Conservation (phyloP, 441 rosid genomes). For the Arabidopsis lyrata region DNA sequence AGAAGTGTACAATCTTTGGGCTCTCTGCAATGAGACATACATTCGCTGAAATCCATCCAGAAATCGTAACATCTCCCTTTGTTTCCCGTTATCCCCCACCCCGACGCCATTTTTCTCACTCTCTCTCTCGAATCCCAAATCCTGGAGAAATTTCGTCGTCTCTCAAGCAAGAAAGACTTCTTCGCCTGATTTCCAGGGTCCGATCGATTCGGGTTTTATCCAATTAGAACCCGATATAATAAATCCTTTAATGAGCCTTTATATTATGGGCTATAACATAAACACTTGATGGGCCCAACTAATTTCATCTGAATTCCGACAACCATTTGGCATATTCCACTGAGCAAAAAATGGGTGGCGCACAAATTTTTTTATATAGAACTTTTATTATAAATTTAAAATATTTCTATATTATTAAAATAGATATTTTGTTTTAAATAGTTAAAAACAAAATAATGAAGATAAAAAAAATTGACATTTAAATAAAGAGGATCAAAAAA, state of each 20-base stretch:
- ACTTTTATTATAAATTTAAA: too few relatives aligned
- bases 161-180: not conserved
- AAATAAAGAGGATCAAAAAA: too few relatives aligned
- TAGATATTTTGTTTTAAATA: too few relatives aligned
- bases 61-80: constrained; percentile 98
- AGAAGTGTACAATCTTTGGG: constrained; percentile 94
- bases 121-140: not conserved
- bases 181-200: constrained; percentile 22
- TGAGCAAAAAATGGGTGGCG: too few relatives aligned
- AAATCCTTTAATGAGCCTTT: constrained; percentile 1
- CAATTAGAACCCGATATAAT: not conserved
- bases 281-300: not conserved
- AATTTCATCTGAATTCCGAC: too few relatives aligned
- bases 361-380: too few relatives aligned
- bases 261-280: not conserved
- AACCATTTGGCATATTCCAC: too few relatives aligned
- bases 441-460: too few relatives aligned
- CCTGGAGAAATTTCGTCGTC: not conserved
- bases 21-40: constrained; percentile 92
- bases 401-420: too few relatives aligned
- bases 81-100: constrained; percentile 98
- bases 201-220: constrained; percentile 18
- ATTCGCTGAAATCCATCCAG: constrained; percentile 98
- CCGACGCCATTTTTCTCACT: constrained; percentile 73
- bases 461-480: too few relatives aligned